A percentile compares a stretch with the other conserved stretches of the same genome.
Conservation (phyloP, 768 basidiomycete species). For the Lactarius psammicola region DNA sequence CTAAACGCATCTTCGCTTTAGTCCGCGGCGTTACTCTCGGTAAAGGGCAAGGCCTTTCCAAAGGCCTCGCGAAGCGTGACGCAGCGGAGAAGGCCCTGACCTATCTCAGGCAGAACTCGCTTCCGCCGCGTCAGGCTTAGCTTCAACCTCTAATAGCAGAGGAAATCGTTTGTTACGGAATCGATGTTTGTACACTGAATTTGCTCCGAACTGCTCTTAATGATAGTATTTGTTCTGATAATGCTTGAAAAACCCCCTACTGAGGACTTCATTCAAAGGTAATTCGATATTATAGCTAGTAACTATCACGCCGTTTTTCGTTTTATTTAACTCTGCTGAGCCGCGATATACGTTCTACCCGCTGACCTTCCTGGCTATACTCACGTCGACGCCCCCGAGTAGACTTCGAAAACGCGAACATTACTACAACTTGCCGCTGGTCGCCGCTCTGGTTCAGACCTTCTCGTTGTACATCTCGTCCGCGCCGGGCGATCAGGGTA, state of each 20-base stretch:
- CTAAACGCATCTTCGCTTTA: background rate
- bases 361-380: background rate
- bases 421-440: conserved; percentile 24
- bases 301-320: background rate
- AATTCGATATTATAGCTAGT: background rate
- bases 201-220: background rate
- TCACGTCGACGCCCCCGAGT: conserved; percentile 25
- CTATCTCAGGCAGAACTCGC: background rate
- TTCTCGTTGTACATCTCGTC: conserved; percentile 36
- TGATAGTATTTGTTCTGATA: background rate
- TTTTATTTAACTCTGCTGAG: background rate
- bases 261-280: background rate
- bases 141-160: too few relatives aligned
- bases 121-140: too few relatives aligned
- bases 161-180: too few relatives aligned
- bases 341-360: background rate
- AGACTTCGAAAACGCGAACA: conserved; percentile 26
- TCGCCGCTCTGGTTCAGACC: conserved; percentile 32
- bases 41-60: background rate
- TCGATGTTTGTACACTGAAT: too few relatives aligned
- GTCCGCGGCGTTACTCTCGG: background rate
- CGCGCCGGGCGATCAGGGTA: conserved; percentile 39
- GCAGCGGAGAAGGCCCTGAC: conserved; percentile 1
- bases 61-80: background rate
- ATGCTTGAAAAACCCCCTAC: background rate